Percentiles rank a stretch among this genome's conserved stretches.
Conservation (phyloP, 805 yeast genomes). For the Brettanomyces sp. region DNA sequence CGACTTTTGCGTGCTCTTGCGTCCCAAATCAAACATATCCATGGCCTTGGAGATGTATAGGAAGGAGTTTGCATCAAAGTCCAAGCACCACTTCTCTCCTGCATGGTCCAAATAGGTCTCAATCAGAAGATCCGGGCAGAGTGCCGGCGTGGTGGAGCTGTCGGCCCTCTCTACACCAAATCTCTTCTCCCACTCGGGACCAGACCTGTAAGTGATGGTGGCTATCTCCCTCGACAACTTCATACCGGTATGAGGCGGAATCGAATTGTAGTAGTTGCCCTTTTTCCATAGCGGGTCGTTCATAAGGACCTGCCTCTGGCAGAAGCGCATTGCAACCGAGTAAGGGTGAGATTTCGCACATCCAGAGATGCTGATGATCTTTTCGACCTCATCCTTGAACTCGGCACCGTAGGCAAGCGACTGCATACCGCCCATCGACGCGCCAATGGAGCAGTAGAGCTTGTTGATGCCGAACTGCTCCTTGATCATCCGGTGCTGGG, state of each 20-base stretch:
- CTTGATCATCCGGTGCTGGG: constrained; percentile 62
- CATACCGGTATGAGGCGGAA: constrained; percentile 94
- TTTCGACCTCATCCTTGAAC: constrained; percentile 66
- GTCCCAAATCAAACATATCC: constrained; percentile 84
- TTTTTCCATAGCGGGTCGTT: constrained; percentile 92
- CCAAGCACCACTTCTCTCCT: constrained; percentile 87
- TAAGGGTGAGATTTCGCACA: constrained; percentile 93
- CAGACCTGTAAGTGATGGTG: constrained; percentile 87
- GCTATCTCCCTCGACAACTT: constrained; percentile 90
- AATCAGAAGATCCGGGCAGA: constrained; percentile 87
- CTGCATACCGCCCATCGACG: constrained; percentile 99
- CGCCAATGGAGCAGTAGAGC: constrained; percentile 75
- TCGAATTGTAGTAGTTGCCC: constrained; percentile 62
- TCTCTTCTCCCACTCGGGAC: constrained; percentile 94
- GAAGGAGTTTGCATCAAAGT: constrained; percentile 85
- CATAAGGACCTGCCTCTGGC: constrained; percentile 89
- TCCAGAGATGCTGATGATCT: constrained; percentile 75
- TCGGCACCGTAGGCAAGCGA: constrained; percentile 80
- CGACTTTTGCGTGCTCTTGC: constrained; percentile 36
- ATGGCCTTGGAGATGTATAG: constrained; percentile 85
- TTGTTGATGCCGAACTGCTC: constrained; percentile 54
- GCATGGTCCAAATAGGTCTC: constrained; percentile 93
- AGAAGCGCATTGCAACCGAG: constrained; percentile 86
- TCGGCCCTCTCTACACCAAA: constrained; percentile 85
- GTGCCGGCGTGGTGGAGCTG: constrained; percentile 68